Conservation (phyloP, 352 stramenopile genomes). For the Paralagenidium karlingii region DNA sequence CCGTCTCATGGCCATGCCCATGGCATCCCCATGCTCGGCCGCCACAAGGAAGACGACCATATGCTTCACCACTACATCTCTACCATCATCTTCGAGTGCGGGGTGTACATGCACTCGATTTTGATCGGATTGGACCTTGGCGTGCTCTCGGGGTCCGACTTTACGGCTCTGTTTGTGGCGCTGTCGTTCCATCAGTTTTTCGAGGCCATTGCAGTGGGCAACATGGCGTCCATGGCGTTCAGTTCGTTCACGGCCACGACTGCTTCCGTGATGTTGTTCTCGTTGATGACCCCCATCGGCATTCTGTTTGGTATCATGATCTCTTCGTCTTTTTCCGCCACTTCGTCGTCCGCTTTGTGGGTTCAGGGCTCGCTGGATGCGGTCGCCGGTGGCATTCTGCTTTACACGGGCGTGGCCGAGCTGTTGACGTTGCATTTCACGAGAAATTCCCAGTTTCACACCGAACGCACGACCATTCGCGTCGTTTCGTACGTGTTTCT, state of each 20-base stretch:
- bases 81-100: constrained; percentile 33
- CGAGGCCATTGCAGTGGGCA: constrained; percentile 44
- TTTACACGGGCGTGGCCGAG: constrained; percentile 56
- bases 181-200: constrained; percentile 75
- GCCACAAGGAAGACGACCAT: too few species aligned
- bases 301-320: constrained; percentile 45
- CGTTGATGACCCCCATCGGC: constrained; percentile 36
- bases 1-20: too few species aligned
- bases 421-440: constrained; percentile 66
- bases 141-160: constrained; percentile 25
- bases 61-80: too few species aligned
- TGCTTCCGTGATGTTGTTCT: too few species aligned
- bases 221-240: too few species aligned
- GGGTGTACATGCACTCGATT: constrained; percentile 52
- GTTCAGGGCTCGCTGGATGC: constrained; percentile 50
- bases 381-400: constrained; percentile 46
- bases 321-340: constrained; percentile 29
- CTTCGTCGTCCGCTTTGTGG: constrained; percentile 30
- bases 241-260: too few species aligned
- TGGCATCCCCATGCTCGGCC: too few species aligned
- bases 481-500: constrained; percentile 27
- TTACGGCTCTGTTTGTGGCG: constrained; percentile 44
- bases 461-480: constrained; percentile 12
- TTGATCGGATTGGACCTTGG: constrained; percentile 54
- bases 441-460: constrained; percentile 42